phyloP scores from a whole-genome alignment of 2,329 filamentous ascomycete species.

The Colletotrichum salicis region DNA sequence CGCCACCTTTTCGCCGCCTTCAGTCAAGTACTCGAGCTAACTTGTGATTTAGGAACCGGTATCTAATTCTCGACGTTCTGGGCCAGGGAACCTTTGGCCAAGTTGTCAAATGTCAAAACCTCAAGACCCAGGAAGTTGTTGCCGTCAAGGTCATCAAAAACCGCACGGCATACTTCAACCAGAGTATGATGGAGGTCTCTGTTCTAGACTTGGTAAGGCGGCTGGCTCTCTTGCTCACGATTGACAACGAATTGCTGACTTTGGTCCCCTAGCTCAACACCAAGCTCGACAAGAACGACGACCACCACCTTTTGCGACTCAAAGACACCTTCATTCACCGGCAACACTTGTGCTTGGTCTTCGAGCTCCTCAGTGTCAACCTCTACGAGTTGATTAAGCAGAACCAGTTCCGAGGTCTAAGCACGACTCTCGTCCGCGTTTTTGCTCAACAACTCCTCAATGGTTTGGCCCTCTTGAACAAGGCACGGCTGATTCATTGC shows the following conservation, averaged over 20 bases:
- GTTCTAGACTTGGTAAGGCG: conserved; percentile 86
- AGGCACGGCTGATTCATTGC: conserved; percentile 96
- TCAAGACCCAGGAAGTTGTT: conserved; percentile 98
- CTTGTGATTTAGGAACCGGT: conserved; percentile 76
- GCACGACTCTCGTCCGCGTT: conserved; percentile 94
- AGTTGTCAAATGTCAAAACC: conserved; percentile 98
- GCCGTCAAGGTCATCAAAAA: conserved; percentile 99
- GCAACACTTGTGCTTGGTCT: conserved; percentile 95
- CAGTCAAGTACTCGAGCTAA: conserved; percentile 29
- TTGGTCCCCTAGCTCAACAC: conserved; percentile 80
- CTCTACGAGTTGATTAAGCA: conserved; percentile 99
- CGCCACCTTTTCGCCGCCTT: neutral
- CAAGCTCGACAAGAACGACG: conserved; percentile 98
- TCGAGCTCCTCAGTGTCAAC: conserved; percentile 96
- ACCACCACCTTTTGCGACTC: conserved; percentile 91
- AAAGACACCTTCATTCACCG: conserved; percentile 99
- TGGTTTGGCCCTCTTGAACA: conserved; percentile 90
- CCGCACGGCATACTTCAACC: conserved; percentile 98
- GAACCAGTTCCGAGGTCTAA: conserved; percentile 97
- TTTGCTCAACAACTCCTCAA: conserved; percentile 98
- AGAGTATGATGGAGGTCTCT: conserved; percentile 99
- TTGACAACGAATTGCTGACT: conserved; percentile 9
- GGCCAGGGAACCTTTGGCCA: conserved; percentile 98
- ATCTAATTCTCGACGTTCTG: conserved; percentile 95
- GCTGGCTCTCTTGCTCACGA: neutral